Percentiles rank a stretch among this genome's conserved stretches.
Evolutionary conservation across 176 grass and related monocot genomes (phyloP).

Genomic region (sorghum (Sorghum bicolor)): Sorghum_bicolor_NCBIv3 NC_012879.2:6239001-6239500

Average conservation of each 20-base stretch:
- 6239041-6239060: background rate
- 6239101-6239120: background rate
- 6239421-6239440: no score
- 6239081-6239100: background rate
- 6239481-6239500: no score
- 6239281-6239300: background rate
- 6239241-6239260: background rate
- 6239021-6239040: no score
- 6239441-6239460: no score
- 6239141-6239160: background rate
- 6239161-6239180: background rate
- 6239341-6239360: no score
- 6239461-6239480: no score
- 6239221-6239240: background rate
- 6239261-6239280: background rate
- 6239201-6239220: background rate
- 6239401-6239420: no score
- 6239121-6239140: background rate
- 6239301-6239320: background rate
- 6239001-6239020: background rate
- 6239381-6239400: no score
- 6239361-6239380: no score
- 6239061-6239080: background rate
- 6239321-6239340: background rate
- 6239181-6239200: background rate